Evolutionary conservation across 148 eudicot genomes (phyloP).

Genomic region (Chenopodium album): DNA sequence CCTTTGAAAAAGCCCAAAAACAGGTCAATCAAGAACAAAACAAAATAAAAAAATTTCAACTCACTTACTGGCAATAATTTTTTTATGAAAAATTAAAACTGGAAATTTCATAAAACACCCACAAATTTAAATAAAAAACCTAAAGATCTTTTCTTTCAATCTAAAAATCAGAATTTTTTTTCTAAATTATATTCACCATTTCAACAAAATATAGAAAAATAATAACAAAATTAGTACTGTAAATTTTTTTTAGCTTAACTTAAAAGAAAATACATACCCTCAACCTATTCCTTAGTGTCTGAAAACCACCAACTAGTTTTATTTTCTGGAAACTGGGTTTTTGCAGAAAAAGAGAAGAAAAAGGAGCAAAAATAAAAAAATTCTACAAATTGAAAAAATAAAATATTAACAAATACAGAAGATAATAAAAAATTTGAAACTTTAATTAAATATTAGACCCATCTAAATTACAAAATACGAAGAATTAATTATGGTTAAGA

Average conservation of each 20-base stretch:
- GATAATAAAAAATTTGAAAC: conserved; percentile 48
- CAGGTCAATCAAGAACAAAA: conserved; percentile 21
- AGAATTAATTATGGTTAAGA: conserved; percentile 85
- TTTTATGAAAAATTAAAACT: conserved; percentile 6
- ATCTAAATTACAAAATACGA: conserved; percentile 56
- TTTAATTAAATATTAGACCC: conserved; percentile 45
- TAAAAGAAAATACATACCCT: conserved; percentile 32
- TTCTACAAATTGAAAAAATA: conserved; percentile 31
- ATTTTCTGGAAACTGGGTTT: conserved; percentile 65
- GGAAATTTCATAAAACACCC: conserved; percentile 17
- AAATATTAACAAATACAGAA: conserved; percentile 38
- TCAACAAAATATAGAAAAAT: conserved; percentile 23
- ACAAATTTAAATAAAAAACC: conserved; percentile 14
- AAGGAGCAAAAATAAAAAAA: conserved; percentile 32
- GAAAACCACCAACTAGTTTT: conserved; percentile 32
- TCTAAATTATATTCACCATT: conserved; percentile 14
- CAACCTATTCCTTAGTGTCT: conserved; percentile 32
- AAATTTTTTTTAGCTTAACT: conserved; percentile 17
- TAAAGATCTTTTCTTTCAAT: conserved; percentile 34
- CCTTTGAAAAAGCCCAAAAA: conserved; percentile 2
- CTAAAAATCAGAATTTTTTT: conserved; percentile 34
- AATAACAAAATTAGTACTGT: conserved; percentile 13
- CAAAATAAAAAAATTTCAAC: conserved; percentile 18
- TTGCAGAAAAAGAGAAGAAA: conserved; percentile 57
- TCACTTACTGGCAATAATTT: conserved; percentile 15